Percentiles rank a stretch among this genome's conserved stretches.
Evolutionary conservation across 305 asterid species (phyloP).

Genomic region (Fraxinus xanthoxyloides): DNA sequence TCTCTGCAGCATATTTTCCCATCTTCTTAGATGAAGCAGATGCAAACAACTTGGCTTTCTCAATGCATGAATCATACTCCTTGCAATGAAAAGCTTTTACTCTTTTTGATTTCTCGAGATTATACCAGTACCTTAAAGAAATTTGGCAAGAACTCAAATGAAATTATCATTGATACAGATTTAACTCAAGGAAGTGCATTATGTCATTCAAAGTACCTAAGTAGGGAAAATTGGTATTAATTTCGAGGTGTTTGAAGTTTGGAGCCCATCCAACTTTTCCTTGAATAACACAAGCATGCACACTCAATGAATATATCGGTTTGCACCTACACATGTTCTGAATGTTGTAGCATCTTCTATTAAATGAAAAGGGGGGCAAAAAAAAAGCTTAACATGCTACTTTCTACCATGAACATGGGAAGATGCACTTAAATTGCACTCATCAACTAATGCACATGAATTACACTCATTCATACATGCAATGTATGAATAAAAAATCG

Average conservation of each 20-base stretch:
- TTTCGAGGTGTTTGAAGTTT: background rate
- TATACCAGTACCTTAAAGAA: background rate
- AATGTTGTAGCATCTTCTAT: no score
- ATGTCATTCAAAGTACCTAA: background rate
- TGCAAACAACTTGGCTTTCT: background rate
- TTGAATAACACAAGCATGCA: background rate
- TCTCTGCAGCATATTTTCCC: background rate
- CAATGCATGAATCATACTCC: background rate
- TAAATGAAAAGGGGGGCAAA: no score
- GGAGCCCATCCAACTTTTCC: background rate
- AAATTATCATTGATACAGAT: background rate
- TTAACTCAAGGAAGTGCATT: background rate
- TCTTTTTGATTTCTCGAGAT: background rate
- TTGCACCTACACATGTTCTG: no score
- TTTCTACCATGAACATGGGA: background rate
- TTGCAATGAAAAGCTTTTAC: background rate
- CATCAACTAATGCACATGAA: background rate
- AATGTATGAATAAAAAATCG: no score
- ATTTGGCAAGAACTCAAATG: background rate
- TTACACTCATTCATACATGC: background rate
- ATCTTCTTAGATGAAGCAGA: background rate
- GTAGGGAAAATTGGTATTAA: background rate
- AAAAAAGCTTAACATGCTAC: background rate
- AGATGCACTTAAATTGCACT: background rate
- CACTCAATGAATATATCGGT: no score